Conservation (phyloP, 129 eudicot species). For the Logfia minima region DNA sequence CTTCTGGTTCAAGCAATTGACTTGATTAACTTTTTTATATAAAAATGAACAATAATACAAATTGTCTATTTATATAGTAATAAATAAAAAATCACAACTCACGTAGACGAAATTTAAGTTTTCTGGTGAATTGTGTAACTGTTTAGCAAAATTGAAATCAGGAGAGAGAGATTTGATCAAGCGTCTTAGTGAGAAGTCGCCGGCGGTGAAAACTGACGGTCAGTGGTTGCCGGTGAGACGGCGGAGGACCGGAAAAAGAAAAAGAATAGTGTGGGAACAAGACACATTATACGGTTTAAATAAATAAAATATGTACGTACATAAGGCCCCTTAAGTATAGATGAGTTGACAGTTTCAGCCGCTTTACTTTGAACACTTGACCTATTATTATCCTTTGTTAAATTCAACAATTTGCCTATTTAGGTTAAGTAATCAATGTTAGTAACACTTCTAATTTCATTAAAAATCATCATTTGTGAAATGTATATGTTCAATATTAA, state of each 20-base stretch:
- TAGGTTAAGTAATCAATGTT: too few species aligned
- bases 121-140: too few species aligned
- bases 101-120: background rate
- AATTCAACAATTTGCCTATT: too few species aligned
- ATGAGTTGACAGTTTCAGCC: background rate
- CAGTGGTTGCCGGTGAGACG: background rate
- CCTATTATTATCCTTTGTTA: background rate
- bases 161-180: background rate
- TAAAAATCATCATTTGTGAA: too few species aligned
- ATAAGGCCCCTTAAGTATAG: background rate
- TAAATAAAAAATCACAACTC: too few species aligned
- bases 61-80: background rate
- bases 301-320: background rate
- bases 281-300: background rate
- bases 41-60: background rate
- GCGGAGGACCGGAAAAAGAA: background rate
- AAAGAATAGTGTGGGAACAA: background rate
- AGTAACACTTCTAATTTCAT: too few species aligned
- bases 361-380: background rate
- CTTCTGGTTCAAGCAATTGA: conserved; percentile 21
- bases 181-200: background rate
- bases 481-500: too few species aligned
- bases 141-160: too few species aligned
- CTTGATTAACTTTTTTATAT: too few species aligned
- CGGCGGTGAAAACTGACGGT: background rate